phyloP scores from a whole-genome alignment of 805 yeast species.

The Kluyveromyces nonfermentans region DNA sequence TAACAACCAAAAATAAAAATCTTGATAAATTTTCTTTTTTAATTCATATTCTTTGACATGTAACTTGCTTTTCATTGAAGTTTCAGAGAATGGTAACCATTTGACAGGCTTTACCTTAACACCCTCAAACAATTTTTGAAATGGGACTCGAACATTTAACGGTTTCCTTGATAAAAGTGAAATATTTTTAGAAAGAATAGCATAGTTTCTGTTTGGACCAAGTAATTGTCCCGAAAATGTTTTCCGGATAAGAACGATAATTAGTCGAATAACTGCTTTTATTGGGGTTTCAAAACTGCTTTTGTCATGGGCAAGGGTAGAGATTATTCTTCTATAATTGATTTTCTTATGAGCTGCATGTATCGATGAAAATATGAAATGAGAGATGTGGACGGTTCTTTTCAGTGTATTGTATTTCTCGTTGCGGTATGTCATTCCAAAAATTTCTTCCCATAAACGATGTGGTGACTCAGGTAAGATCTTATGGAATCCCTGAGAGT shows the following conservation, averaged over 20 bases:
- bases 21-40: constrained; percentile 2
- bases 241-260: constrained; percentile 35
- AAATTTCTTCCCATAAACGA: not conserved
- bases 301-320: constrained; percentile 9
- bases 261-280: constrained; percentile 33
- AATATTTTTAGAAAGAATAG: constrained; percentile 30
- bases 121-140: constrained; percentile 27
- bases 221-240: constrained; percentile 43
- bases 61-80: constrained; percentile 14
- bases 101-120: constrained; percentile 32
- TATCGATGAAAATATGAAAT: not conserved
- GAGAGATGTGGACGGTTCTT: not conserved
- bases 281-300: constrained; percentile 25
- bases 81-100: constrained; percentile 38
- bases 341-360: constrained; percentile 7
- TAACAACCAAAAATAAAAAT: constrained; percentile 54
- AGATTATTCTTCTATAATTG: constrained; percentile 8
- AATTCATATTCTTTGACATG: not conserved
- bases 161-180: constrained; percentile 32
- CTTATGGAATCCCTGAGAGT: not conserved
- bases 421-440: not conserved
- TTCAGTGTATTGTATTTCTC: not conserved
- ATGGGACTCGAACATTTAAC: constrained; percentile 29
- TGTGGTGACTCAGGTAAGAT: not conserved
- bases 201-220: constrained; percentile 45